phyloP scores from a whole-genome alignment of 2,329 filamentous ascomycete species.

The Calonectria fujianensis region DNA sequence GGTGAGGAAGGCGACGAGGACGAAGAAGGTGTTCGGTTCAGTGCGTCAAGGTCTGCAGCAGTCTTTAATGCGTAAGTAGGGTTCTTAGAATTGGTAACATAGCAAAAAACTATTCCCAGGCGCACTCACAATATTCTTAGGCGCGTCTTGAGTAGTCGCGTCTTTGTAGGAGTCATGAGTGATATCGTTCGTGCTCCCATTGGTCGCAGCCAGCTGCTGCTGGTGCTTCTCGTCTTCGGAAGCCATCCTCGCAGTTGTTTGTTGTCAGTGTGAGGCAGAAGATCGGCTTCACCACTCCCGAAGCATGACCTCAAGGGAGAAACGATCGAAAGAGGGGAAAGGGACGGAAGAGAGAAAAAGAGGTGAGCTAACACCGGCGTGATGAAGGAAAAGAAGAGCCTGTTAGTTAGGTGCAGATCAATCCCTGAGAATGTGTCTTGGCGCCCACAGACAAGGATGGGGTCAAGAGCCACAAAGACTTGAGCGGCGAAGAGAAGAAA shows the following conservation, averaged over 20 bases:
- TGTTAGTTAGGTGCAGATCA: conserved; percentile 10
- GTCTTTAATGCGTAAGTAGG: not conserved
- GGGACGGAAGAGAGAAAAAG: not conserved
- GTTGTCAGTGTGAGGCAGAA: conserved; percentile 1
- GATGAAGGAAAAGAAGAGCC: conserved; percentile 24
- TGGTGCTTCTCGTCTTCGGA: conserved; percentile 29
- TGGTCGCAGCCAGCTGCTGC: conserved; percentile 14
- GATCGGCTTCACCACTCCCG: conserved; percentile 5
- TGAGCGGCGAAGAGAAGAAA: not conserved
- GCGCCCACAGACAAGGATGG: conserved; percentile 12
- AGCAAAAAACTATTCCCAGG: not conserved
- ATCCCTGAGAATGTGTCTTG: conserved; percentile 21
- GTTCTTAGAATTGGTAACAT: not conserved
- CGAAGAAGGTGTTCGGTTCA: conserved; percentile 17
- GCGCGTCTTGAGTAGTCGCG: conserved; percentile 15
- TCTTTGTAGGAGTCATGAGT: conserved; percentile 4
- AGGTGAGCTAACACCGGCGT: conserved; percentile 23
- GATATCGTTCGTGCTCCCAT: conserved; percentile 13
- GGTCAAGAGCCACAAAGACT: conserved; percentile 10
- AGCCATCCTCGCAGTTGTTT: conserved; percentile 40
- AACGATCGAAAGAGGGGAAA: not conserved
- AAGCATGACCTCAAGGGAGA: conserved; percentile 21
- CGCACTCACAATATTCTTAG: not conserved
- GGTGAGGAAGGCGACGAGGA: conserved; percentile 2
- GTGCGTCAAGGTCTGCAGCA: not conserved